Evolutionary conservation across 164 flowering plant genomes (phyloP).

Genomic region (Dillenia turbinata): DNA sequence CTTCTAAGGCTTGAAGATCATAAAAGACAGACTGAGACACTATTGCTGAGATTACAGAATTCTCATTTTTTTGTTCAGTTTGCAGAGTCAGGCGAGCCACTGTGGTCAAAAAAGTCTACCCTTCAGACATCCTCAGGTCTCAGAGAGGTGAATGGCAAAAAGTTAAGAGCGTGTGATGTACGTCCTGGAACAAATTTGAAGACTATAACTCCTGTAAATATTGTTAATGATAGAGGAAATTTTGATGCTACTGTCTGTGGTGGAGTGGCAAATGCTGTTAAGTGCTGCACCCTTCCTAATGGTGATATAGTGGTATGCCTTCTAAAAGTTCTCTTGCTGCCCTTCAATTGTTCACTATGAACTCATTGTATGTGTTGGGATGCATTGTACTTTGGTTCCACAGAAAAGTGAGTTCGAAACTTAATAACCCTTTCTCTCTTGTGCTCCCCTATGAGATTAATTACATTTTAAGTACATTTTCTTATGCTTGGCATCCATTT

Average conservation of each 20-base stretch:
- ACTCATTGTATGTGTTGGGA: too few relatives aligned
- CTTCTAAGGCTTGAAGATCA: constrained; percentile 79
- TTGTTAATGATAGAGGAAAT: constrained; percentile 71
- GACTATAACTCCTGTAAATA: constrained; percentile 26
- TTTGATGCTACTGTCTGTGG: constrained; percentile 80
- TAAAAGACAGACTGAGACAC: constrained; percentile 57
- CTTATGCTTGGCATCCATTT: too few relatives aligned
- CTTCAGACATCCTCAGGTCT: constrained; percentile 18
- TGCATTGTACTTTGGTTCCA: too few relatives aligned
- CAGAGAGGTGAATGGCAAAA: constrained; percentile 26
- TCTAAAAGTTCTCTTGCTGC: too few relatives aligned
- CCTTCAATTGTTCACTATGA: too few relatives aligned
- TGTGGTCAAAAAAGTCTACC: constrained; percentile 64
- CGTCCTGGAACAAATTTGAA: constrained; percentile 17
- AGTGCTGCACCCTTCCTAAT: constrained; percentile 75
- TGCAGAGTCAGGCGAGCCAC: constrained; percentile 69
- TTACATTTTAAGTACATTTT: too few relatives aligned
- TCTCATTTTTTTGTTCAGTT: constrained; percentile 92
- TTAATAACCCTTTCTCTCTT: too few relatives aligned
- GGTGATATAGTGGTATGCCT: constrained; percentile 95
- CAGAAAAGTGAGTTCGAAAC: too few relatives aligned
- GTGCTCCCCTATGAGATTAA: too few relatives aligned
- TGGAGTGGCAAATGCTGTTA: constrained; percentile 69
- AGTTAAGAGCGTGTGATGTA: constrained; percentile 15
- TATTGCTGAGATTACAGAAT: constrained; percentile 61